A percentile compares a stretch with the other conserved stretches of the same genome.
These are phyloP conservation scores for Macaranga tanarius DNA, from an alignment of 441 rosid genomes.

Conservation along the genomic window DNA sequence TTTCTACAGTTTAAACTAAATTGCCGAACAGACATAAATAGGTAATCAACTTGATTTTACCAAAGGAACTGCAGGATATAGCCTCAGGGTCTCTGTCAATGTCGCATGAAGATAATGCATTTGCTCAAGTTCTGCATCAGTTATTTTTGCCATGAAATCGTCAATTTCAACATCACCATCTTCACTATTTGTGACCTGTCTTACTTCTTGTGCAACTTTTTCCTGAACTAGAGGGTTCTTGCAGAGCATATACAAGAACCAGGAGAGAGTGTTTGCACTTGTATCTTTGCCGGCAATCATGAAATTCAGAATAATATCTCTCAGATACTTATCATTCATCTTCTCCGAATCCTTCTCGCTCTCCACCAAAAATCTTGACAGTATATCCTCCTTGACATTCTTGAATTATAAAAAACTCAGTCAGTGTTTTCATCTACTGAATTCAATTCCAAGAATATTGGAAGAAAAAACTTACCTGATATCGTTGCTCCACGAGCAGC, in stretches of 20 bases:
- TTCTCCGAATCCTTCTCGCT: constrained; percentile 54
- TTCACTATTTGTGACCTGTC: constrained; percentile 33
- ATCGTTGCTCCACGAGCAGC: constrained; percentile 21
- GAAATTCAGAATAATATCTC: constrained; percentile 73
- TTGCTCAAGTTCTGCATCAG: constrained; percentile 51
- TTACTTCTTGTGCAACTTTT: constrained; percentile 54
- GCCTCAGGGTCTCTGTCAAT: constrained; percentile 74
- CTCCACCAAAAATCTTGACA: constrained; percentile 62
- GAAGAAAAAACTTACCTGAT: constrained; percentile 29
- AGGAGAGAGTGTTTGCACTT: constrained; percentile 61
- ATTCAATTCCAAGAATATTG: neutral
- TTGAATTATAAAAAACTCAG: constrained; percentile 3
- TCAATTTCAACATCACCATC: constrained; percentile 28
- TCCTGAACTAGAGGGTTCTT: constrained; percentile 71
- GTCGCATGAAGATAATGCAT: constrained; percentile 88
- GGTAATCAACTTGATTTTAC: constrained; percentile 30
- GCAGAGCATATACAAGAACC: constrained; percentile 78
- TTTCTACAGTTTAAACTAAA: no score
- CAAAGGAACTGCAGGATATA: constrained; percentile 69
- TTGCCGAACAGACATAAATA: no score
- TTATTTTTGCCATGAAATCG: constrained; percentile 44
- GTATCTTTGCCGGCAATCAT: constrained; percentile 82
- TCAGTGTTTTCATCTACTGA: neutral
- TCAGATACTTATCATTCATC: constrained; percentile 60
- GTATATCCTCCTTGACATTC: constrained; percentile 68